A percentile compares a stretch with the other conserved stretches of the same genome.
These are phyloP conservation scores for Silene latifolia DNA, from an alignment of 148 eudicot species.

Conservation along the genomic window DNA sequence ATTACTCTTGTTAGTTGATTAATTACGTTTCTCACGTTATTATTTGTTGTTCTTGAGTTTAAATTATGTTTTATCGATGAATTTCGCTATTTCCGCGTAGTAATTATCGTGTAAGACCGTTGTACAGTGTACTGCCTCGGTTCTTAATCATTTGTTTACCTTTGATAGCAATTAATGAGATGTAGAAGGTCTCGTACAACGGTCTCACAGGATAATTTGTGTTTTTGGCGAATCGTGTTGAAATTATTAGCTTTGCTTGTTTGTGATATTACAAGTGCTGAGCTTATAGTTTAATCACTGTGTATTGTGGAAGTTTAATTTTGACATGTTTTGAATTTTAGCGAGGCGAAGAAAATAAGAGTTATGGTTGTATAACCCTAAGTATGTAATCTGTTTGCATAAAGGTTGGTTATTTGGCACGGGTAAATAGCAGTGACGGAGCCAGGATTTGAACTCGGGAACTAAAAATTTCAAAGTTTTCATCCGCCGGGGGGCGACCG, in stretches of 20 bases:
- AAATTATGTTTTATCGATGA: neutral
- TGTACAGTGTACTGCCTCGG: no score
- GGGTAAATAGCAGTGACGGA: no score
- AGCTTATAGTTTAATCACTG: neutral
- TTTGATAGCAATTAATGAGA: no score
- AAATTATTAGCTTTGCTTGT: neutral
- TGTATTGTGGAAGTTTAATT: neutral
- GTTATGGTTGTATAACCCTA: neutral
- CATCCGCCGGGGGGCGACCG: no score
- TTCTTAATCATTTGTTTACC: no score
- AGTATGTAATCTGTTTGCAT: neutral
- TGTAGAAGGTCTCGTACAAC: neutral
- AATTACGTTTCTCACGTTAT: neutral
- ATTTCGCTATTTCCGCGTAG: neutral
- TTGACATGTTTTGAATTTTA: neutral
- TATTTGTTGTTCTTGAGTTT: neutral
- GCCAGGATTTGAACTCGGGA: no score
- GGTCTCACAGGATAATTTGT: neutral
- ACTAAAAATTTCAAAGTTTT: no score
- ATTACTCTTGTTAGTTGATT: neutral
- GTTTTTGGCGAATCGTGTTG: neutral
- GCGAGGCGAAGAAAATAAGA: neutral
- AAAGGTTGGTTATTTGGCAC: neutral
- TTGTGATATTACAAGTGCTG: no score
- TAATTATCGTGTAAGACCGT: no score